Evolutionary conservation across 306 rosid genomes (phyloP).

Genomic region (Cucurbita ficifolia): DNA sequence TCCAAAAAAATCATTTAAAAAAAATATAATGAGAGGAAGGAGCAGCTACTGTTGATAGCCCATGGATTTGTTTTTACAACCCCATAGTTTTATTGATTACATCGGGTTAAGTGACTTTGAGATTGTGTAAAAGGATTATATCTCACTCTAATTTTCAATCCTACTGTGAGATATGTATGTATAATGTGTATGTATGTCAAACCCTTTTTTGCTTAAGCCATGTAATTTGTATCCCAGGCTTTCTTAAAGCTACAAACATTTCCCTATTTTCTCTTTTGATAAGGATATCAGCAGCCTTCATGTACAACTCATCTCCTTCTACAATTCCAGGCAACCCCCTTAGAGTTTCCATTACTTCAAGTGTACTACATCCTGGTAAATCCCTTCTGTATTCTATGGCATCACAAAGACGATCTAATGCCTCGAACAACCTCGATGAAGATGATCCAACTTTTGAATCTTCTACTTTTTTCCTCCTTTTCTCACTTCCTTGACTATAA

Average conservation of each 20-base stretch:
- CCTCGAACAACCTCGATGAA: not conserved
- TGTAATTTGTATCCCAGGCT: not conserved
- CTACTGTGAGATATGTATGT: too few species aligned
- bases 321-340: not conserved
- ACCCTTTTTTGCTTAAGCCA: not conserved
- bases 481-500: not conserved
- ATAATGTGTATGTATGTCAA: not conserved
- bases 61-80: too few species aligned
- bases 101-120: too few species aligned
- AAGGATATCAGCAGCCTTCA: not conserved
- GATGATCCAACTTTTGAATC: not conserved
- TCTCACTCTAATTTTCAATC: too few species aligned
- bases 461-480: not conserved
- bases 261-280: not conserved
- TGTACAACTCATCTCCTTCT: not conserved
- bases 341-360: not conserved
- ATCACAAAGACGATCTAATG: not conserved
- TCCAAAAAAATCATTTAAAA: too few species aligned
- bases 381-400: not conserved
- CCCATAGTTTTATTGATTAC: too few species aligned
- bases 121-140: too few species aligned
- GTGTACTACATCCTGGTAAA: not conserved
- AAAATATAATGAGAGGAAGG: too few species aligned
- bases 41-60: too few species aligned
- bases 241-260: not conserved